Percentiles rank a stretch among this genome's conserved stretches.
phyloP scores from a whole-genome alignment of 192 early-diverging fungal species.

The Rhizoclosmatium sp. region DNA sequence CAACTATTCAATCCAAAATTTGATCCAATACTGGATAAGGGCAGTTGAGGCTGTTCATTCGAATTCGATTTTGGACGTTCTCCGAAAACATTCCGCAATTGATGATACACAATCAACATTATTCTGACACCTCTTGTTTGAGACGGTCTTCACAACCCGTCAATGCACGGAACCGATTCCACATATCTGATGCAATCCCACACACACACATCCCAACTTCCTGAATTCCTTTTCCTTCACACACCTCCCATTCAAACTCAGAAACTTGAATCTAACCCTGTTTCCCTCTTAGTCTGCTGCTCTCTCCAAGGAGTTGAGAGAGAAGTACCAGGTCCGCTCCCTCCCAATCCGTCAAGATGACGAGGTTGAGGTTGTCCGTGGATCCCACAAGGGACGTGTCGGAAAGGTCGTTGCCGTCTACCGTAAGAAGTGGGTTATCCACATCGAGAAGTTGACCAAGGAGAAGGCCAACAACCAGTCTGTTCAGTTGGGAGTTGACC shows the following conservation, averaged over 20 bases:
- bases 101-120: slow-evolving; percentile 10
- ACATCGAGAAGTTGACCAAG: slow-evolving; percentile 94
- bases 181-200: slow-evolving; percentile 5
- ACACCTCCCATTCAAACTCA: not conserved
- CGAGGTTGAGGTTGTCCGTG: slow-evolving; percentile 95
- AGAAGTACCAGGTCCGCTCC: slow-evolving; percentile 94
- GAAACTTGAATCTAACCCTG: not conserved
- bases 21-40: not conserved
- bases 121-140: slow-evolving; percentile 33
- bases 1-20: not conserved
- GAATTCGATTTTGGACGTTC: not conserved
- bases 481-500: slow-evolving; percentile 93
- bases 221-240: not conserved
- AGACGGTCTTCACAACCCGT: slow-evolving; percentile 24
- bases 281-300: slow-evolving; percentile 56
- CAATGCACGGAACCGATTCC: slow-evolving; percentile 22
- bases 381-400: slow-evolving; percentile 95
- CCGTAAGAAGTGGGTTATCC: slow-evolving; percentile 99
- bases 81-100: not conserved
- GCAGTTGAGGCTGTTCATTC: not conserved
- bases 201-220: not conserved
- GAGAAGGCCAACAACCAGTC: slow-evolving; percentile 98
- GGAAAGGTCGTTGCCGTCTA: slow-evolving; percentile 97
- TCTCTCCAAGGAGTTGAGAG: slow-evolving; percentile 98
- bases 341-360: slow-evolving; percentile 98